Evolutionary conservation across 1,284 basidiomycete genomes (phyloP).

Genomic region (Ustilago trichophora): DNA sequence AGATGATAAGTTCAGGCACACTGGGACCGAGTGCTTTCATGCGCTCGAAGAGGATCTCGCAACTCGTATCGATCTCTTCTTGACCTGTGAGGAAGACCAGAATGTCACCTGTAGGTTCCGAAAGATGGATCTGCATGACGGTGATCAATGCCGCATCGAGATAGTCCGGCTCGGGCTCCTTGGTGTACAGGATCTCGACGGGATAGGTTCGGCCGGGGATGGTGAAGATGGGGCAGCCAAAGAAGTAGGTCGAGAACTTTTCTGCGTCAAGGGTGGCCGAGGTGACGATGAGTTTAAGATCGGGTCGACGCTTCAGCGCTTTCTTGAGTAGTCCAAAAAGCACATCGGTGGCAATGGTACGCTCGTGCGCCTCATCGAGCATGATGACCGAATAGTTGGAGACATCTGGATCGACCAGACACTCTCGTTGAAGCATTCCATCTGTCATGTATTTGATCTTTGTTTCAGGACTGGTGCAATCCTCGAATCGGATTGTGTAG

Average conservation of each 20-base stretch:
- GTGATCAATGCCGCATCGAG: constrained; percentile 98
- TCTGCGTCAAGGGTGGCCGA: constrained; percentile 65
- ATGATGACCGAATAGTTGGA: constrained; percentile 61
- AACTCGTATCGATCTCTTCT: constrained; percentile 96
- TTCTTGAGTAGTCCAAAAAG: constrained; percentile 66
- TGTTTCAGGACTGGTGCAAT: constrained; percentile 89
- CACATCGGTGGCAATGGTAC: constrained; percentile 64
- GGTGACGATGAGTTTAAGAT: constrained; percentile 63
- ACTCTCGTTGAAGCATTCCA: constrained; percentile 66
- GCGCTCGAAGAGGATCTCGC: constrained; percentile 92
- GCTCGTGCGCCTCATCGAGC: constrained; percentile 66
- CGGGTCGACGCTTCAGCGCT: constrained; percentile 63
- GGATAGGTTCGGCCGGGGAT: constrained; percentile 97
- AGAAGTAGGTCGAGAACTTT: constrained; percentile 65
- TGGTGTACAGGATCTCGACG: constrained; percentile 93
- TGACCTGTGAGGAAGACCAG: constrained; percentile 98
- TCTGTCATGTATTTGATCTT: constrained; percentile 67
- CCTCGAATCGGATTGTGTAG: constrained; percentile 95
- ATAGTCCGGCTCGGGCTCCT: constrained; percentile 73
- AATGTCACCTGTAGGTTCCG: constrained; percentile 97
- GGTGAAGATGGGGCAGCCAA: constrained; percentile 65
- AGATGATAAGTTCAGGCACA: constrained; percentile 90
- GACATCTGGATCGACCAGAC: constrained; percentile 64
- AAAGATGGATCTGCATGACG: constrained; percentile 98
- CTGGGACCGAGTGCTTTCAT: constrained; percentile 93